phyloP scores from a whole-genome alignment of 1,284 basidiomycete genomes.

The Austroboletus rostrupii region DNA sequence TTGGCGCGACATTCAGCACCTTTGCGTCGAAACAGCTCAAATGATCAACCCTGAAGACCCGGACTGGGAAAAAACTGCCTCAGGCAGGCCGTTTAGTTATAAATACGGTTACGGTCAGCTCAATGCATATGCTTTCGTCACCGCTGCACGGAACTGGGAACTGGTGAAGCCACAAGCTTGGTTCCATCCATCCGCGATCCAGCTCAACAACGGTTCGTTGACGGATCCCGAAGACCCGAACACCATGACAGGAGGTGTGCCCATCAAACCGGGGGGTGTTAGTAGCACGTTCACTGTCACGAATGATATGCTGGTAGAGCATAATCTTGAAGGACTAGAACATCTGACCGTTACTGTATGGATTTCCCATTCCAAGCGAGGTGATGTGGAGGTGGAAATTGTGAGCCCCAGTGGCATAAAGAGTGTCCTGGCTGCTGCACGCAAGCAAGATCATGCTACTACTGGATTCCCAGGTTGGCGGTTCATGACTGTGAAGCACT shows the following conservation, averaged over 20 bases:
- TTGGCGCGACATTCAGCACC: conserved; percentile 96
- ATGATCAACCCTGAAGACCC: conserved; percentile 87
- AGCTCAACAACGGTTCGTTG: conserved; percentile 63
- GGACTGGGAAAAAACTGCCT: conserved; percentile 88
- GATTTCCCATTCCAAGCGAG: conserved; percentile 83
- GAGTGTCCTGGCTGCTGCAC: conserved; percentile 77
- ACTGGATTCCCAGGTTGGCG: conserved; percentile 90
- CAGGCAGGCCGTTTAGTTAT: conserved; percentile 86
- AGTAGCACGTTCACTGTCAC: conserved; percentile 69
- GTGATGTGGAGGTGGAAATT: conserved; percentile 92
- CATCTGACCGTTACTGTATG: conserved; percentile 93
- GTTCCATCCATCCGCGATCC: conserved; percentile 73
- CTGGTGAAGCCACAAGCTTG: conserved; percentile 94
- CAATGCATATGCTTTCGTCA: conserved; percentile 82
- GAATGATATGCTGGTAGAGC: conserved; percentile 60
- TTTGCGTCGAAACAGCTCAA: conserved; percentile 78
- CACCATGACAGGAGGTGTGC: conserved; percentile 59
- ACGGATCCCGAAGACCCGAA: conserved; percentile 38
- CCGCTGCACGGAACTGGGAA: conserved; percentile 78
- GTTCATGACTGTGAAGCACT: conserved; percentile 98
- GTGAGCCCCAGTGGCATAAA: conserved; percentile 83
- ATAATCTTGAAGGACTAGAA: conserved; percentile 87
- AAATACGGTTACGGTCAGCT: conserved; percentile 95
- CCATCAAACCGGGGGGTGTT: conserved; percentile 69
- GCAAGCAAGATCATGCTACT: conserved; percentile 65